Evolutionary conservation across 23 red algal genomes (phyloP).

Genomic region (Gracilaria domingensis): DNA sequence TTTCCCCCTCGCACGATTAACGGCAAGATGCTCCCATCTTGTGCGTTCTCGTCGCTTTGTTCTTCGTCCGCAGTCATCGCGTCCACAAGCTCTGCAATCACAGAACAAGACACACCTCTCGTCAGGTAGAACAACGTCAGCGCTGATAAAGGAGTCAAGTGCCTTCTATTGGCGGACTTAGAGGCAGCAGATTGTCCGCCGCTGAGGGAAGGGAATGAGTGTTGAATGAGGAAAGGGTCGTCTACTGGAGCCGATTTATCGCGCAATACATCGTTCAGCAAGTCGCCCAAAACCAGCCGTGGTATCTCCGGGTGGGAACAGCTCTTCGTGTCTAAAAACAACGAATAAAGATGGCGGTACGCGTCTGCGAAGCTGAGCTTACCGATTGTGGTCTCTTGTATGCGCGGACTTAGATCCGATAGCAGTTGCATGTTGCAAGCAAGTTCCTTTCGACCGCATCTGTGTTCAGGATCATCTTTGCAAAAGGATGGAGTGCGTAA

Average conservation of each 20-base stretch:
- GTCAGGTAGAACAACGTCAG: constrained; percentile 24
- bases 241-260: neutral
- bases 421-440: neutral
- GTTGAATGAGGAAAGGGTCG: neutral
- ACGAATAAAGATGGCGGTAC: neutral
- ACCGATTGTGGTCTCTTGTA: neutral
- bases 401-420: neutral
- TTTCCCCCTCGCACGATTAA: neutral
- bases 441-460: neutral
- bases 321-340: neutral
- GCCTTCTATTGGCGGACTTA: neutral
- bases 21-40: neutral
- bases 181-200: too few species aligned
- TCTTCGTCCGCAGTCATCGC: neutral
- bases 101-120: neutral
- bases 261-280: neutral
- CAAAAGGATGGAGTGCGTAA: neutral
- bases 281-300: neutral
- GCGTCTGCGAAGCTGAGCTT: neutral
- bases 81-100: constrained; percentile 11
- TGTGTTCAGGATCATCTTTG: neutral
- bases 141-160: neutral
- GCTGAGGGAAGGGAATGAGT: neutral
- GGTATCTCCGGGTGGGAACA: neutral
- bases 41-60: neutral